phyloP scores from a whole-genome alignment of 2,329 filamentous ascomycete species.

The Podosphaera xanthii region DNA sequence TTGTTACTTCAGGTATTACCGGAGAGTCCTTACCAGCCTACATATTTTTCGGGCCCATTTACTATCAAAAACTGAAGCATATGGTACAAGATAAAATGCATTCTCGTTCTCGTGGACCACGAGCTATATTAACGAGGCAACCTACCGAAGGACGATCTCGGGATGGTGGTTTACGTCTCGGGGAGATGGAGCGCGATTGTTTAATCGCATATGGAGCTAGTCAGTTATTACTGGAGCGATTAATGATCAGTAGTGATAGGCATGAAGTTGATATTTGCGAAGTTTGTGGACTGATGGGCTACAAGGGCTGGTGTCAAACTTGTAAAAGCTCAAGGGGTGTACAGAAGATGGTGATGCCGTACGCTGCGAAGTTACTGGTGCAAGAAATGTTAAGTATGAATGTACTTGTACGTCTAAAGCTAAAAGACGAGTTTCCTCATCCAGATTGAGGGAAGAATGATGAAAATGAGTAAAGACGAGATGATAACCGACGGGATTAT shows the following conservation, averaged over 20 bases:
- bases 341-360: slow-evolving; percentile 86
- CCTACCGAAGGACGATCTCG: slow-evolving; percentile 88
- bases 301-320: slow-evolving; percentile 81
- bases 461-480: no score
- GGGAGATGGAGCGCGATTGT: slow-evolving; percentile 98
- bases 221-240: slow-evolving; percentile 71
- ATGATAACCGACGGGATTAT: no score
- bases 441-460: slow-evolving; percentile 4
- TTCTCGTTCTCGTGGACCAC: slow-evolving; percentile 69
- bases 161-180: slow-evolving; percentile 75
- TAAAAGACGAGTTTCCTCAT: slow-evolving; percentile 77
- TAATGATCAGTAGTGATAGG: slow-evolving; percentile 87
- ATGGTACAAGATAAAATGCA: slow-evolving; percentile 99
- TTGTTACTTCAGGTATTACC: slow-evolving; percentile 83
- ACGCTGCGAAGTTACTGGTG: slow-evolving; percentile 85
- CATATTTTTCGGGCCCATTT: slow-evolving; percentile 96
- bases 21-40: slow-evolving; percentile 86
- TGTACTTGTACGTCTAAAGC: slow-evolving; percentile 72
- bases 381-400: slow-evolving; percentile 98
- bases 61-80: slow-evolving; percentile 98
- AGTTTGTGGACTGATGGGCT: slow-evolving; percentile 82
- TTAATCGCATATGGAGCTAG: slow-evolving; percentile 90
- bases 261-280: slow-evolving; percentile 88
- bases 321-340: slow-evolving; percentile 71
- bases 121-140: slow-evolving; percentile 80